Percentiles rank a stretch among this genome's conserved stretches.
Evolutionary conservation across 2,329 filamentous ascomycete genomes (phyloP).

Genomic region (Penicillium oxalicum): DNA sequence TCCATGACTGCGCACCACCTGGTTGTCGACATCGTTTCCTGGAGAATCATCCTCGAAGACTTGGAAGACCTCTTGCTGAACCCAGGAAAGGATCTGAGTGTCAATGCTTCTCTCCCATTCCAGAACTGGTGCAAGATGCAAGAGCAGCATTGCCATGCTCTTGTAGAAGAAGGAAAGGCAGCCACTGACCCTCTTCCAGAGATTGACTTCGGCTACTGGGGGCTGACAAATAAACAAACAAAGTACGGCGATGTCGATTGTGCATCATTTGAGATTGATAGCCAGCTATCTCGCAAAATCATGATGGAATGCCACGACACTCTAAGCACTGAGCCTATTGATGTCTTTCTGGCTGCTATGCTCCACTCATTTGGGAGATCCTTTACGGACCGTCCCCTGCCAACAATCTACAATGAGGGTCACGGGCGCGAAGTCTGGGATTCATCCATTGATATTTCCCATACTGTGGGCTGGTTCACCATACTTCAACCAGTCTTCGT

Average conservation of each 20-base stretch:
- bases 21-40: slow-evolving; percentile 38
- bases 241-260: slow-evolving; percentile 35
- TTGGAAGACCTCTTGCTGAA: slow-evolving; percentile 33
- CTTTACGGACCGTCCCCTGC: slow-evolving; percentile 37
- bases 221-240: slow-evolving; percentile 23
- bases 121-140: slow-evolving; percentile 35
- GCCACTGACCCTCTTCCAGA: slow-evolving; percentile 21
- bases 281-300: slow-evolving; percentile 21
- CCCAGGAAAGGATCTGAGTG: slow-evolving; percentile 16
- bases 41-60: slow-evolving; percentile 37
- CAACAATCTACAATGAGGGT: slow-evolving; percentile 45
- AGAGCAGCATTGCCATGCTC: slow-evolving; percentile 17
- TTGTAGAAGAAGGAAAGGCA: slow-evolving; percentile 10
- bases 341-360: slow-evolving; percentile 34
- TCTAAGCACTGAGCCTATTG: slow-evolving; percentile 32
- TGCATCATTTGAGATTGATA: slow-evolving; percentile 30
- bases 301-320: slow-evolving; percentile 30
- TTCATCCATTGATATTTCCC: slow-evolving; percentile 42
- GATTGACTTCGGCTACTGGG: slow-evolving; percentile 34
- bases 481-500: slow-evolving; percentile 43
- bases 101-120: slow-evolving; percentile 30
- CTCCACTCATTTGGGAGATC: slow-evolving; percentile 41
- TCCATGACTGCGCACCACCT: slow-evolving; percentile 36
- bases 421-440: slow-evolving; percentile 46
- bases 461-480: slow-evolving; percentile 50